phyloP scores from a whole-genome alignment of 169 alveolate genomes.

The Theileria equi region DNA sequence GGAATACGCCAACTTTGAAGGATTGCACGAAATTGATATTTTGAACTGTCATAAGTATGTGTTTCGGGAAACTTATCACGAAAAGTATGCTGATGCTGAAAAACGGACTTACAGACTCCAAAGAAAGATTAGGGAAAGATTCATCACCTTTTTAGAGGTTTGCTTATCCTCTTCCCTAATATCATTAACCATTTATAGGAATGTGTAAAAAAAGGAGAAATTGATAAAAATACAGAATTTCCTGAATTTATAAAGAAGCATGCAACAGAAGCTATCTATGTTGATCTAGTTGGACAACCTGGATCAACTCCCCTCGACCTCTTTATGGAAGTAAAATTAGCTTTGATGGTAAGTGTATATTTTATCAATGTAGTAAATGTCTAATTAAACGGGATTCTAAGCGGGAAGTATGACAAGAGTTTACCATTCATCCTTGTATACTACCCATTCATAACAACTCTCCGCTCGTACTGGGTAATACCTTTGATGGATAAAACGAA shows the following conservation, averaged over 20 bases:
- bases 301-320: constrained; percentile 66
- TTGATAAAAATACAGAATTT: constrained; percentile 29
- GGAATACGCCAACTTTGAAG: constrained; percentile 60
- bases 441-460: no score
- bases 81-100: constrained; percentile 55
- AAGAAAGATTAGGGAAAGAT: constrained; percentile 74
- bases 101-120: constrained; percentile 64
- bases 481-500: no score
- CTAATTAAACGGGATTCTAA: no score
- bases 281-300: constrained; percentile 64
- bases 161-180: neutral
- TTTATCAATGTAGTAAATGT: neutral
- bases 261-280: constrained; percentile 57
- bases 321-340: constrained; percentile 48
- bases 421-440: no score
- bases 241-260: constrained; percentile 50
- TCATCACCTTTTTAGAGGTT: constrained; percentile 68
- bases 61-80: constrained; percentile 57
- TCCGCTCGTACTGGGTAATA: no score
- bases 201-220: constrained; percentile 35
- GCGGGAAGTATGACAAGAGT: no score
- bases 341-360: constrained; percentile 6
- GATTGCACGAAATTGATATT: constrained; percentile 66
- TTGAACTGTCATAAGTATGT: constrained; percentile 69
- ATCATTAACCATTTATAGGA: constrained; percentile 25